A percentile compares a stretch with the other conserved stretches of the same genome.
These are phyloP conservation scores for Chlorella variabilis DNA, from an alignment of 163 green algal genomes.

Conservation along the genomic window DNA sequence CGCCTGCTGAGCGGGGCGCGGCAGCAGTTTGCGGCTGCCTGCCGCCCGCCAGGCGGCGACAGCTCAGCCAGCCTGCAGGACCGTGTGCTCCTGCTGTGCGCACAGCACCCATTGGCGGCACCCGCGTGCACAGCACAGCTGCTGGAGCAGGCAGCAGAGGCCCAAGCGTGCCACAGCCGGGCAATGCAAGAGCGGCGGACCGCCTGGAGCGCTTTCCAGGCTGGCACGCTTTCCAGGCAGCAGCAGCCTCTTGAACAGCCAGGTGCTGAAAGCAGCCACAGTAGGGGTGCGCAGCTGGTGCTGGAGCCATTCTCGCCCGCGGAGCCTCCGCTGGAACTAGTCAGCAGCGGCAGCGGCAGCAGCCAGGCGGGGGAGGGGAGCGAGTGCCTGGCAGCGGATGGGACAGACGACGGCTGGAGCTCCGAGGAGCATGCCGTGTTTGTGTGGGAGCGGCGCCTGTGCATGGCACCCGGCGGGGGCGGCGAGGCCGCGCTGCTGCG, in stretches of 20 bases:
- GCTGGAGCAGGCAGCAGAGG: not conserved
- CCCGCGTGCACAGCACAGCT: not conserved
- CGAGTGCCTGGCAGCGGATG: not conserved
- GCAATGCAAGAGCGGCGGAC: not conserved
- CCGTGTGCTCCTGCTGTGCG: not conserved
- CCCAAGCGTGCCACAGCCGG: not conserved
- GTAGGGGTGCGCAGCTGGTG: not conserved
- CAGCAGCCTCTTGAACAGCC: not conserved
- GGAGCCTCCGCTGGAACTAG: not conserved
- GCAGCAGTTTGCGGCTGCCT: not conserved
- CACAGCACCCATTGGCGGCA: not conserved
- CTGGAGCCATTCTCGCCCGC: not conserved
- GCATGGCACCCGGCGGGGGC: conserved; percentile 1
- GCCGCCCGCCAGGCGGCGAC: not conserved
- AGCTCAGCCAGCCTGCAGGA: not conserved
- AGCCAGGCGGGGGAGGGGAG: not conserved
- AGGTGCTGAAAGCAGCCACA: not conserved
- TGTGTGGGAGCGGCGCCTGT: not conserved
- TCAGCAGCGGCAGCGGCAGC: not conserved
- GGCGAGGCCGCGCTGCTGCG: not conserved
- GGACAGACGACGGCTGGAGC: not conserved
- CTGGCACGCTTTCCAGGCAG: not conserved
- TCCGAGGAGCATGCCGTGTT: conserved; percentile 4
- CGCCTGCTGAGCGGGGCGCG: not conserved
- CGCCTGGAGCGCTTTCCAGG: not conserved